Base-by-base conservation (phyloP, 192 early-diverging fungal species). In the Pilobolus umbonatus region DNA sequence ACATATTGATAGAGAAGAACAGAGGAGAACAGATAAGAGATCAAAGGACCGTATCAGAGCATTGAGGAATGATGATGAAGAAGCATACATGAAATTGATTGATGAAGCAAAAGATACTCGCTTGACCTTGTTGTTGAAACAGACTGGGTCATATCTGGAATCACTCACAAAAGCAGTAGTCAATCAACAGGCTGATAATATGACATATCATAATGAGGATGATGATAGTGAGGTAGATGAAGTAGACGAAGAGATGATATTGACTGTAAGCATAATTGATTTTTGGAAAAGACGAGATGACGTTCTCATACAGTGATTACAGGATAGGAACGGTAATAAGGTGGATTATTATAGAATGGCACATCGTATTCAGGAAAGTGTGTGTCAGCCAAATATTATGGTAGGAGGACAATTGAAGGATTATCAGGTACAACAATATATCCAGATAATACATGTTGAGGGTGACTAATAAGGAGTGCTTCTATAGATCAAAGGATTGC, bases 101-200 rank as follows among this genome's bases (percentile, higher is more conserved):
- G 94, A 98, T 68, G 75, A 93, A 75, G 87, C 89, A 35, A 99
- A 99, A 75, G 93, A 99, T 67, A 96, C 86, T 24, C 92, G 96
- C 64, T 90, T 99, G 54, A 86, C 88, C 24, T 85, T 92, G 63
- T 69, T 99, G 66, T 77, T 99, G 26, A 75, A 76, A 57, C 94
- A 97, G 76, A 99, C 96, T 5, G 84, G 90, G 63, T 55, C 78
- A 47, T 99, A 91, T 66, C 79, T 99, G 34, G 77, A 75, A 7
- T 89, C 86, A 34, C 79, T 99, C 14, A 85, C 89, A 6, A 84
- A 86, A 19, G 92, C 92, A 24, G 89, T 99, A 54, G 73, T 80
- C 30, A 85, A 81, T 24, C 96, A 99, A 71, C 81, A 85, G 65
- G 81, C 75, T 49, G 81, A 77, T n/a, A 73, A 69, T 22, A 56